Evolutionary conservation across 176 grass and related monocot species (phyloP), one percentile per base, ranked within the genome.

Genomic region (Aegilops sharonensis): DNA sequence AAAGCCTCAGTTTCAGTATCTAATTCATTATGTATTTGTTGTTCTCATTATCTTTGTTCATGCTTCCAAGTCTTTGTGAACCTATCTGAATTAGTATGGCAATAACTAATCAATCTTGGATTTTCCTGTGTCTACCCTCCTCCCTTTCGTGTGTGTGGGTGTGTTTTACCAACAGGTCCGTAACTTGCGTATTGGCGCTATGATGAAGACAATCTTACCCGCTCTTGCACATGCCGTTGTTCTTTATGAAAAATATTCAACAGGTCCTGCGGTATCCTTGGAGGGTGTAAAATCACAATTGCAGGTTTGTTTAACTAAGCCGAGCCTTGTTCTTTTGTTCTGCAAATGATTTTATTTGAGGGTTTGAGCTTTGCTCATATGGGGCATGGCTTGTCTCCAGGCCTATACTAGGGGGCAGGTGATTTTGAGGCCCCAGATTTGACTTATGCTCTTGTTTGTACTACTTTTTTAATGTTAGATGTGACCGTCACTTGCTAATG

Each of bases 151-250:
- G 50, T 11, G 62, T 25, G 15, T 72, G 56, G 9, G 11, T 66
- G 24, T 85, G 73, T 75, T 85, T 68, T 72, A 67, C 25, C 36
- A 47, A 77, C 89, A 98, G 93, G 84, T 98, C 61, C 91, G 88
- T 78, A 98, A 98, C 88, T 75, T 98, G 87, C 93, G 93, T 75
- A 94, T 98, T 78, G 96, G 96, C 18, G 96, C 92, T 77, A 95
- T 94, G 96, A 98, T 98, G 96, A 98, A 88, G 90, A 95, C 93
- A 76, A 92, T 95, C 80, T 89, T 95, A 83, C 91, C 93, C 78
- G 85, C 96, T 14, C 84, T 98, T 88, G 91, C 93, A 85, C 94
- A 98, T 89, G 93, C 96, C 80, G 87, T 98, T 89, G 86, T 92
- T 62, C 65, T 98, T 75, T 82, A 98, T 86, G 81, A 68, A 85